phyloP scores from a whole-genome alignment of 768 basidiomycete species.

The Boletus insuetus region DNA sequence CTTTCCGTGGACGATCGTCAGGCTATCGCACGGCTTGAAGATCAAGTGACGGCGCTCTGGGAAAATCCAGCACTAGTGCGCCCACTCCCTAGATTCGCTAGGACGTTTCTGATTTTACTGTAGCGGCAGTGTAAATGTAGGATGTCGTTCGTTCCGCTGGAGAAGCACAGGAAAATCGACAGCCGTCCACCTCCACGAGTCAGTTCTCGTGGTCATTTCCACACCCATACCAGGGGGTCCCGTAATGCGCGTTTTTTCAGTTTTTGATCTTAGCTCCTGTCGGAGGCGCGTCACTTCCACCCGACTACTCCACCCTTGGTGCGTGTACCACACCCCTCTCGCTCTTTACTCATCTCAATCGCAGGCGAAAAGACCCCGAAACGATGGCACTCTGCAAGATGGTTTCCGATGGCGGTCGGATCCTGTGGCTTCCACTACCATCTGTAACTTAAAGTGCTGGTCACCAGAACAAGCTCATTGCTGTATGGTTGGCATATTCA shows the following conservation, averaged over 20 bases:
- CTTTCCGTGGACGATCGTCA: slow-evolving; percentile 9
- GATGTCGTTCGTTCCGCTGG: background rate
- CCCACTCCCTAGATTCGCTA: background rate
- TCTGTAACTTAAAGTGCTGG: background rate
- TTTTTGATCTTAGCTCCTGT: slow-evolving; percentile 29
- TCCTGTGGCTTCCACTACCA: background rate
- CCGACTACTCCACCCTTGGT: slow-evolving; percentile 91
- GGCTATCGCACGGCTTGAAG: slow-evolving; percentile 9
- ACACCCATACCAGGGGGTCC: no score
- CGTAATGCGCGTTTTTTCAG: no score
- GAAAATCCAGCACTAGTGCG: background rate
- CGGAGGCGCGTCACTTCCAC: slow-evolving; percentile 84
- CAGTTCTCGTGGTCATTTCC: background rate
- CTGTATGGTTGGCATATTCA: no score
- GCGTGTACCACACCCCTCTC: slow-evolving; percentile 11
- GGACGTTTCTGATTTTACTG: background rate
- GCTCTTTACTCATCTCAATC: background rate
- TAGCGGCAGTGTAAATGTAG: slow-evolving; percentile 12
- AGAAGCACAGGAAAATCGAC: background rate
- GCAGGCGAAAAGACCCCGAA: slow-evolving; percentile 75
- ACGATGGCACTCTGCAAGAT: slow-evolving; percentile 74
- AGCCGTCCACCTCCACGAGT: background rate
- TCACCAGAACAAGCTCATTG: background rate
- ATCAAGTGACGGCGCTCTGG: background rate
- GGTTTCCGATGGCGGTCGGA: slow-evolving; percentile 55